phyloP scores from a whole-genome alignment of 495 filamentous ascomycete species.

The Acidiella bohemica region DNA sequence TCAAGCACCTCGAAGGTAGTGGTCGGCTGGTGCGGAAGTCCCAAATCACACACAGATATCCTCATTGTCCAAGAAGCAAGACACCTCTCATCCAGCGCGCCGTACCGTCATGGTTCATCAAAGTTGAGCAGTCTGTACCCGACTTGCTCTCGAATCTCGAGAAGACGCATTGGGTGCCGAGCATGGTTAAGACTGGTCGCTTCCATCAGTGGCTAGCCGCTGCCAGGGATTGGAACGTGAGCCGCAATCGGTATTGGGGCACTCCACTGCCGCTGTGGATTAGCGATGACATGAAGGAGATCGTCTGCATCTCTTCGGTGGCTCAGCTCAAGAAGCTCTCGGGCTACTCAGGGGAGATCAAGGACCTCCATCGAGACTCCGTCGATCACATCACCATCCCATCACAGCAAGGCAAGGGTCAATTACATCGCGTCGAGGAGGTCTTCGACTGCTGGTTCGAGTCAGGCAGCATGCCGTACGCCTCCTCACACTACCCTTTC shows the following conservation, averaged over 20 bases:
- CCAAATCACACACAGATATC: slow-evolving; percentile 87
- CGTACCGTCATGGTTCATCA: slow-evolving; percentile 92
- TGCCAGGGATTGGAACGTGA: slow-evolving; percentile 96
- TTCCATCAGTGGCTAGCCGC: slow-evolving; percentile 81
- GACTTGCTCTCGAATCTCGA: slow-evolving; percentile 84
- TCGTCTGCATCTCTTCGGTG: slow-evolving; percentile 76
- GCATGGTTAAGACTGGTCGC: slow-evolving; percentile 79
- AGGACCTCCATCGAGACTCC: slow-evolving; percentile 88
- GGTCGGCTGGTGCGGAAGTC: slow-evolving; percentile 77
- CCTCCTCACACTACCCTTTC: slow-evolving; percentile 86
- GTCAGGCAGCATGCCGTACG: slow-evolving; percentile 94
- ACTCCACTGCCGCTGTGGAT: slow-evolving; percentile 91
- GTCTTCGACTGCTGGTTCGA: slow-evolving; percentile 98
- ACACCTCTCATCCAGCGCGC: slow-evolving; percentile 90
- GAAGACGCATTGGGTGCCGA: slow-evolving; percentile 86
- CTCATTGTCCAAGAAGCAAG: slow-evolving; percentile 91
- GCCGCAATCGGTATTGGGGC: slow-evolving; percentile 92
- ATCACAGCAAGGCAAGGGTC: slow-evolving; percentile 77
- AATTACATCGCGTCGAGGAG: slow-evolving; percentile 66
- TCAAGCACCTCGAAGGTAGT: slow-evolving; percentile 71
- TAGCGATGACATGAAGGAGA: slow-evolving; percentile 73
- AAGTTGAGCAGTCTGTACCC: slow-evolving; percentile 71
- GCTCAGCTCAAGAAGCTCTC: slow-evolving; percentile 76
- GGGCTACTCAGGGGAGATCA: slow-evolving; percentile 70
- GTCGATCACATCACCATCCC: slow-evolving; percentile 96